Conservation (phyloP, 345 rosid species). For the Euphorbia lathyris region DNA sequence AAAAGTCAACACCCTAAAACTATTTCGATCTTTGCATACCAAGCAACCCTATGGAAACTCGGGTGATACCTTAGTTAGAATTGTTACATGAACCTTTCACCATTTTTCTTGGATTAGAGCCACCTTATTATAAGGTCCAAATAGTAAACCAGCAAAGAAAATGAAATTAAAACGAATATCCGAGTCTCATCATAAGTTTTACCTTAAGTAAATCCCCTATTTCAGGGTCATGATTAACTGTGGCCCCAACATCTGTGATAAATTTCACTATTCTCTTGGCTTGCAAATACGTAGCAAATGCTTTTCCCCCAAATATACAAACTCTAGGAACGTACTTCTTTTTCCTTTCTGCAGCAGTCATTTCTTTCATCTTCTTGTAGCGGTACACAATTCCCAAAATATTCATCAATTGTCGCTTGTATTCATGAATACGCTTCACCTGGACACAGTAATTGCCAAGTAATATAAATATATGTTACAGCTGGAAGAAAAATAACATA, state of each 20-base stretch:
- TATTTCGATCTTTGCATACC: neutral
- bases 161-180: neutral
- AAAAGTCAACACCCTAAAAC: neutral
- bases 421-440: conserved; percentile 81
- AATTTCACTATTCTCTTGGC: conserved; percentile 83
- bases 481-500: neutral
- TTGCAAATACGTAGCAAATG: conserved; percentile 74
- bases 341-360: conserved; percentile 54
- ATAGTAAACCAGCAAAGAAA: neutral
- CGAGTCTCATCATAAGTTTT: neutral
- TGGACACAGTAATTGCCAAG: conserved; percentile 21
- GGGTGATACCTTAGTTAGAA: neutral
- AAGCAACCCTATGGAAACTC: neutral
- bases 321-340: conserved; percentile 58
- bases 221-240: conserved; percentile 64
- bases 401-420: conserved; percentile 69
- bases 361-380: conserved; percentile 80
- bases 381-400: conserved; percentile 71
- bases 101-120: conserved; percentile 1
- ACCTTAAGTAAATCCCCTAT: conserved; percentile 79
- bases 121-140: neutral
- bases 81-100: neutral
- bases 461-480: neutral
- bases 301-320: conserved; percentile 82
- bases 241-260: conserved; percentile 69